A percentile compares a stretch with the other conserved stretches of the same genome.
phyloP scores from a whole-genome alignment of 2,329 filamentous ascomycete genomes.

The Verticillium tricorpus region DNA sequence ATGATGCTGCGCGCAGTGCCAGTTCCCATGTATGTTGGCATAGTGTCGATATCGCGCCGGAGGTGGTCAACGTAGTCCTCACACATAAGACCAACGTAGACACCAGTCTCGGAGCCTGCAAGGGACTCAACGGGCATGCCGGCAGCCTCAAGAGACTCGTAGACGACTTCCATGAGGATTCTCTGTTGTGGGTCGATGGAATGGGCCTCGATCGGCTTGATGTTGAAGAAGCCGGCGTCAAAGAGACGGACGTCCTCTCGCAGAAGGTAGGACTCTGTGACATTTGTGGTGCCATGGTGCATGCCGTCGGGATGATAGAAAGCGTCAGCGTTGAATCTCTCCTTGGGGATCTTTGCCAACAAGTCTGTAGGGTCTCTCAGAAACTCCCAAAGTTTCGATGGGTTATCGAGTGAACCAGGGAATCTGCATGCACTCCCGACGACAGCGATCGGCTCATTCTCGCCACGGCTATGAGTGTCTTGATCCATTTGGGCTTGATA shows the following conservation, averaged over 20 bases:
- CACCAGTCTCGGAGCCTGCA: not conserved
- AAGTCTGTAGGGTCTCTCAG: slow-evolving; percentile 1
- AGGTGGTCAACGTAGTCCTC: slow-evolving; percentile 23
- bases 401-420: slow-evolving; percentile 3
- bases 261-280: slow-evolving; percentile 14
- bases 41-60: slow-evolving; percentile 18
- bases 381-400: slow-evolving; percentile 7
- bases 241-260: slow-evolving; percentile 14
- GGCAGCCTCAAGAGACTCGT: slow-evolving; percentile 22
- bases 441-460: slow-evolving; percentile 3
- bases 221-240: slow-evolving; percentile 24
- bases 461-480: not conserved
- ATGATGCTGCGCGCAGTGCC: slow-evolving; percentile 28
- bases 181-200: slow-evolving; percentile 29
- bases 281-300: slow-evolving; percentile 17
- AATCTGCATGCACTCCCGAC: slow-evolving; percentile 5
- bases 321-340: slow-evolving; percentile 33
- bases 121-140: slow-evolving; percentile 9
- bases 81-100: slow-evolving; percentile 19
- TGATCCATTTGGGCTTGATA: too few species aligned
- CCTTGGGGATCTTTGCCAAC: slow-evolving; percentile 36
- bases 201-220: slow-evolving; percentile 19
- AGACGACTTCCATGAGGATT: slow-evolving; percentile 25
- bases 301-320: slow-evolving; percentile 9
- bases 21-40: slow-evolving; percentile 24